Conservation (phyloP, 495 filamentous ascomycete genomes). For the Penicillium macrosclerotiorum region DNA sequence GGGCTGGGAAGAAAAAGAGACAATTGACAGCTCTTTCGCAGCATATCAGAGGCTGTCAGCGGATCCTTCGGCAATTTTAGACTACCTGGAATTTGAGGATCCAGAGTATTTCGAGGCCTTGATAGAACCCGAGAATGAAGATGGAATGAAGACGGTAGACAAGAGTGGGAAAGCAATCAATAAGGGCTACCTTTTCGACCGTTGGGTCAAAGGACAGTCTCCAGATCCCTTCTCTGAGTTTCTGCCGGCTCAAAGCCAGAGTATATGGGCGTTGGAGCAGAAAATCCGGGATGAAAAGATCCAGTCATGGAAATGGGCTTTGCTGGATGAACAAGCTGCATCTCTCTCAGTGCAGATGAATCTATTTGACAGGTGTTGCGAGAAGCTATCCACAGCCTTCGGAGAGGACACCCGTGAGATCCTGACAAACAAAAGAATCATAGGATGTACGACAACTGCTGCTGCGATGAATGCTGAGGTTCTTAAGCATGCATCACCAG, state of each 20-base stretch:
- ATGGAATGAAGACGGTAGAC: conserved; percentile 48
- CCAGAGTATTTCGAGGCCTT: conserved; percentile 57
- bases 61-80: conserved; percentile 41
- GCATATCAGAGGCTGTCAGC: conserved; percentile 17
- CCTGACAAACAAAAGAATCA: conserved; percentile 57
- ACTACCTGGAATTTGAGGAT: conserved; percentile 64
- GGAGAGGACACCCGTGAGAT: conserved; percentile 44
- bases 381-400: conserved; percentile 36
- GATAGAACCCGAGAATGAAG: conserved; percentile 37
- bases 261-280: conserved; percentile 54
- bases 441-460: conserved; percentile 74
- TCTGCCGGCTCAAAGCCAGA: conserved; percentile 19
- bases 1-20: conserved; percentile 11
- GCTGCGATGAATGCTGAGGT: conserved; percentile 61
- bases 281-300: conserved; percentile 32
- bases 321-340: conserved; percentile 49
- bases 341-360: conserved; percentile 33
- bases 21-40: conserved; percentile 22
- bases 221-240: conserved; percentile 40
- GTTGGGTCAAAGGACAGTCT: conserved; percentile 52
- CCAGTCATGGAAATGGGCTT: conserved; percentile 45
- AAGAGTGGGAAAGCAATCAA: conserved; percentile 44
- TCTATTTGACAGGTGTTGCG: conserved; percentile 44
- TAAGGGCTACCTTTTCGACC: conserved; percentile 52
- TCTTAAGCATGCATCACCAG: conserved; percentile 40